Evolutionary conservation across 2,329 filamentous ascomycete genomes (phyloP), one percentile per base, ranked within the genome.

Genomic region (Trichoderma atroviride): DNA sequence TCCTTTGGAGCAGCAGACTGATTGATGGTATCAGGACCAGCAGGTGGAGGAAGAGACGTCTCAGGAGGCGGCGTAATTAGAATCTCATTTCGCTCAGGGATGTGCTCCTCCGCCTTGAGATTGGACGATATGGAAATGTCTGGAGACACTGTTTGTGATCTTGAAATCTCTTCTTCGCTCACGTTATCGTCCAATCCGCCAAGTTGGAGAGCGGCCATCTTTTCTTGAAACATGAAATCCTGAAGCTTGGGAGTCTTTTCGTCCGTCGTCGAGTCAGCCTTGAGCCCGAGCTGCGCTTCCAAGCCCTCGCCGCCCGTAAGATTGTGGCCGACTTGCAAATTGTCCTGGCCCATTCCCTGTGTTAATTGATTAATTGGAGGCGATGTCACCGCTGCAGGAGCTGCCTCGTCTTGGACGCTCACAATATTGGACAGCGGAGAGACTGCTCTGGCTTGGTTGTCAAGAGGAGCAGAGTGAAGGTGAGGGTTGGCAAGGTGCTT

Each of bases 81-180:
- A 52, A 67, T 47, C 3, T 58, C 55, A 14, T 47, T 58, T n/a
- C 35, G 63, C 55, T 59, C 63, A 14, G 55, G 14, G 3, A 22
- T 29, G 10, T 52, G 63, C n/a, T 70, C 69, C 22, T 70, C 69
- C 4, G 60, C 24, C 43, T 58, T 70, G 37, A 13, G 6, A 11
- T 59, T 50, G 13, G 69, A 70, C n/a, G 40, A 16, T 5, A 70
- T 55, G 11, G 70, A 71, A 47, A 71, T 66, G 40, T 69, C 70
- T 7, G 70, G 67, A 6, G 70, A 66, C 22, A 70, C 69, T 7
- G 69, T 70, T 9, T 61, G 56, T 9, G 69, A 59, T 47, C 69
- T 64, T 37, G 57, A 33, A 7, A 69, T 19, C 11, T 53, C 61
- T 19, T 69, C 67, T 47, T 56, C 57, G 22, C 40, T 61, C 19